These are phyloP conservation scores for Marchantia paleacea DNA, from an alignment of 225 moss, liverwort and hornwort genomes.

Conservation along the genomic window DNA sequence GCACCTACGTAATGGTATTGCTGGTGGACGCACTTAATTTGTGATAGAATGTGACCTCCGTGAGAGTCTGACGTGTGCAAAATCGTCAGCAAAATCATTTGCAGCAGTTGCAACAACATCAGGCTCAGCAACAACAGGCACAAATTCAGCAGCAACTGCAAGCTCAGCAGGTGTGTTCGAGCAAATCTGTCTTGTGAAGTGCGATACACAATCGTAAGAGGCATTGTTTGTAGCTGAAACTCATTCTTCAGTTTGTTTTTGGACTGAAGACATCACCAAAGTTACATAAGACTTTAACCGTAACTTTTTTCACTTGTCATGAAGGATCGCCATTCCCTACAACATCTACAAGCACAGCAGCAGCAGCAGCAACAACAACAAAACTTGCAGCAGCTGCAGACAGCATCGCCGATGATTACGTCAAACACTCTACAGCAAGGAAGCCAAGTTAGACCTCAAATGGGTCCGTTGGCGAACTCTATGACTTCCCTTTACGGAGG, in stretches of 20 bases:
- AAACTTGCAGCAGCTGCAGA: conserved; percentile 76
- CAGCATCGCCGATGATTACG: conserved; percentile 40
- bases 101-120: conserved; percentile 74
- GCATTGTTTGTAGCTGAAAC: background rate
- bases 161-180: conserved; percentile 51
- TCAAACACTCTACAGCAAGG: conserved; percentile 57
- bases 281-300: no score
- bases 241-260: no score
- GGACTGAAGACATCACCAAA: background rate
- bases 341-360: conserved; percentile 62
- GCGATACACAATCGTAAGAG: background rate
- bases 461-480: conserved; percentile 58
- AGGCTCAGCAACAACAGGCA: conserved; percentile 62
- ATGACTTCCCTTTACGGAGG: conserved; percentile 41
- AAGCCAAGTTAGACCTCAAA: conserved; percentile 64
- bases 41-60: background rate
- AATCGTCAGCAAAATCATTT: conserved; percentile 41
- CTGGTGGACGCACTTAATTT: no score
- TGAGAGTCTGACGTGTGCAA: background rate
- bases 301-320: conserved; percentile 10
- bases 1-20: no score
- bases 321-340: conserved; percentile 54
- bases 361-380: conserved; percentile 58
- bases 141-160: conserved; percentile 50
- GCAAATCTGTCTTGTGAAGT: background rate